Conservation (phyloP, 495 filamentous ascomycete genomes). For the Penicillium goetzii region DNA sequence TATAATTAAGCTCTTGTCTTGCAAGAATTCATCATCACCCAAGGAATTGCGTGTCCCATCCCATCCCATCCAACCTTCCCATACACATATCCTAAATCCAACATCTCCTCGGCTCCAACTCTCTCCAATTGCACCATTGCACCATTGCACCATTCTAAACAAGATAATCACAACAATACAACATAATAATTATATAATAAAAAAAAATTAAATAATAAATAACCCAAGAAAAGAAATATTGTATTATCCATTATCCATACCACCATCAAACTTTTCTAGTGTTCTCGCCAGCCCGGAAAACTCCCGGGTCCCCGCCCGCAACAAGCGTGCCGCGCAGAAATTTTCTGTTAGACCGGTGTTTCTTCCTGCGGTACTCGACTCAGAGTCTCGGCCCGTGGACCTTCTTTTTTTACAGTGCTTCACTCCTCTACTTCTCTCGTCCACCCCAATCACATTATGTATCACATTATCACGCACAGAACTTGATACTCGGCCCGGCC, state of each 20-base stretch:
- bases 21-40: background rate
- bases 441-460: too few species aligned
- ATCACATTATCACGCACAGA: too few species aligned
- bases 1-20: background rate
- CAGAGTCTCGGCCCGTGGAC: too few species aligned
- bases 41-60: background rate
- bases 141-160: background rate
- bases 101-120: background rate
- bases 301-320: slow-evolving; percentile 7
- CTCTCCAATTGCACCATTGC: slow-evolving; percentile 1
- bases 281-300: slow-evolving; percentile 5
- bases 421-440: background rate
- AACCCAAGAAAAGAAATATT: background rate
- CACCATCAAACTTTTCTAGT: slow-evolving; percentile 4
- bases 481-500: slow-evolving; percentile 33
- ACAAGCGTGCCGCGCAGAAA: slow-evolving; percentile 24
- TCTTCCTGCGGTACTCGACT: background rate
- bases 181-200: background rate
- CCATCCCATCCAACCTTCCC: background rate
- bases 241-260: background rate
- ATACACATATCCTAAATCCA: background rate
- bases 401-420: background rate
- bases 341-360: slow-evolving; percentile 25
- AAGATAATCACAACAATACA: background rate
- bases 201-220: background rate